Evolutionary conservation across 345 rosid genomes (phyloP).

Genomic region (Crucihimalaya himalaica): DNA sequence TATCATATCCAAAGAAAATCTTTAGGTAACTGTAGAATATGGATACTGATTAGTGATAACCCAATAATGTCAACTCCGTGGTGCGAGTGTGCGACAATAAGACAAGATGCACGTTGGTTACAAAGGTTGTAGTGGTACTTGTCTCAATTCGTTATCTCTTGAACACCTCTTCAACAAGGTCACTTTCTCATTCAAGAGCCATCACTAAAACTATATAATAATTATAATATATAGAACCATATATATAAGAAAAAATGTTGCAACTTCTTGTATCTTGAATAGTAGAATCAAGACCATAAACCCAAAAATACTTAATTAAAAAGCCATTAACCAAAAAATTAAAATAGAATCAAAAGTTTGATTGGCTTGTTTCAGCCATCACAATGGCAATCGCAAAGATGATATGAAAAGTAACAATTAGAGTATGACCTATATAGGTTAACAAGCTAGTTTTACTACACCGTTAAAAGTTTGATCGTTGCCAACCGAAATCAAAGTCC

Average conservation of each 20-base stretch:
- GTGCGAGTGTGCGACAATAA: constrained; percentile 33
- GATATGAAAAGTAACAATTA: not conserved
- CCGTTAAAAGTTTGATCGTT: not conserved
- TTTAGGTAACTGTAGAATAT: constrained; percentile 7
- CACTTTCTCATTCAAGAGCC: constrained; percentile 17
- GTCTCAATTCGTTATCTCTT: not conserved
- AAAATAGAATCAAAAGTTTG: not conserved
- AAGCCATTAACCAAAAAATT: not conserved
- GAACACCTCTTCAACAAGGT: constrained; percentile 9
- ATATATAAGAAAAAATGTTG: not conserved
- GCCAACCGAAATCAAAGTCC: not conserved
- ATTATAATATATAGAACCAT: not conserved
- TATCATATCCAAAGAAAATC: not conserved
- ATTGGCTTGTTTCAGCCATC: not conserved
- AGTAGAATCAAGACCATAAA: not conserved
- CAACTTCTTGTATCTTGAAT: not conserved
- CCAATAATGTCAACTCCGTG: constrained; percentile 28
- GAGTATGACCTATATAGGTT: not conserved
- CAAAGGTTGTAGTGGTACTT: constrained; percentile 32
- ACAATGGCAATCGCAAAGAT: not conserved
- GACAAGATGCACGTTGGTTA: constrained; percentile 30
- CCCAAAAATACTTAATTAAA: not conserved
- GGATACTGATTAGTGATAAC: constrained; percentile 20
- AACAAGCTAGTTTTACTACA: not conserved
- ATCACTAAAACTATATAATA: not conserved